Evolutionary conservation across 176 grass and related monocot genomes (phyloP).

Genomic region (Pontederia paniculata): DNA sequence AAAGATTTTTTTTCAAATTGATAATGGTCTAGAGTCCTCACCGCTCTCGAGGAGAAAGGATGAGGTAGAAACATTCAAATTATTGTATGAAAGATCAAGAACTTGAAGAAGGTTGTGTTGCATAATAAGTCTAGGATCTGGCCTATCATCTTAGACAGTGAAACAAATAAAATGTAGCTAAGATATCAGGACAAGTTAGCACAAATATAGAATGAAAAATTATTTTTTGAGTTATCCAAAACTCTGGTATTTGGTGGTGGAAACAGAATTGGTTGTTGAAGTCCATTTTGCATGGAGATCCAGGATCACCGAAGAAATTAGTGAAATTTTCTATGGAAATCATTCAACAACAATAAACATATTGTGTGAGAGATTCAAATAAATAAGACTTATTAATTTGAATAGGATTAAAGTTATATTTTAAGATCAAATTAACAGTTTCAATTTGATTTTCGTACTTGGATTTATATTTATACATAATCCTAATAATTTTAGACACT

Average conservation of each 20-base stretch:
- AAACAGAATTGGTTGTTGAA: slow-evolving; percentile 33
- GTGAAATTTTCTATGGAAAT: slow-evolving; percentile 3
- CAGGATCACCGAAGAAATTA: slow-evolving; percentile 5
- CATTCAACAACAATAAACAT: slow-evolving; percentile 25
- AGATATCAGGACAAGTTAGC: slow-evolving; percentile 14
- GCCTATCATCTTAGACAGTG: slow-evolving; percentile 34
- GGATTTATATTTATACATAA: too few relatives aligned
- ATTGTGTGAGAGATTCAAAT: slow-evolving; percentile 51
- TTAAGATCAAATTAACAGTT: too few relatives aligned
- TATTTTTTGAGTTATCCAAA: slow-evolving; percentile 41
- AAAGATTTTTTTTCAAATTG: too few relatives aligned
- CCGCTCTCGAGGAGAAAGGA: slow-evolving; percentile 20
- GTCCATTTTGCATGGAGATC: slow-evolving; percentile 38
- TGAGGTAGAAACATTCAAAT: slow-evolving; percentile 21
- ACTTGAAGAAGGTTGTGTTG: slow-evolving; percentile 29
- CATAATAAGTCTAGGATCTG: slow-evolving; percentile 28
- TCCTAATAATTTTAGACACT: too few relatives aligned
- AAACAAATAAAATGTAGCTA: slow-evolving; percentile 15
- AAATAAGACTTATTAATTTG: rapidly evolving
- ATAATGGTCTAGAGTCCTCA: too few relatives aligned
- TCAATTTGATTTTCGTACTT: too few relatives aligned
- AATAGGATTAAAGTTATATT: too few relatives aligned
- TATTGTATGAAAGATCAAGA: slow-evolving; percentile 47
- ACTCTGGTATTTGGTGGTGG: slow-evolving; percentile 16
- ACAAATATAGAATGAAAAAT: slow-evolving; percentile 20